Percentiles rank a stretch among this genome's conserved stretches.
These are phyloP conservation scores for Trametes villosa DNA, from an alignment of 768 basidiomycete species.

Conservation along the genomic window DNA sequence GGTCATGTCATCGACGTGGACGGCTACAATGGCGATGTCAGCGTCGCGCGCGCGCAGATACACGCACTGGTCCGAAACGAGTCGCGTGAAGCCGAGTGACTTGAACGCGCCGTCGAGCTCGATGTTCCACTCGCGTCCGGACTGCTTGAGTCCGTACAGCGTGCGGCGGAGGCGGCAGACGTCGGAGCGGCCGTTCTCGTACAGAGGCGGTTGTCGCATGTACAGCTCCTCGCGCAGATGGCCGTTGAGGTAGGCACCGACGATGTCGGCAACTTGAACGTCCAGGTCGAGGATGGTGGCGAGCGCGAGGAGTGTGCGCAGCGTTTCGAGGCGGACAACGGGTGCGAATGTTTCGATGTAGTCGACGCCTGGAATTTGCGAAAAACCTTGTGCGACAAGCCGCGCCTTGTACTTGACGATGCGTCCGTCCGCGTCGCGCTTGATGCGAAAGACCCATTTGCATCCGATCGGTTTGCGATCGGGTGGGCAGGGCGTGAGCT, in stretches of 20 bases:
- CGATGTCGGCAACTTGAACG: constrained; percentile 4
- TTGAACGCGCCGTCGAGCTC: neutral
- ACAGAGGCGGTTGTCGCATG: constrained; percentile 29
- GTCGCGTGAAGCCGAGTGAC: constrained; percentile 20
- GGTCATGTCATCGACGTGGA: constrained; percentile 23
- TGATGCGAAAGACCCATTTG: constrained; percentile 48
- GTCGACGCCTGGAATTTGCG: constrained; percentile 45
- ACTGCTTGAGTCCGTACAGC: constrained; percentile 28
- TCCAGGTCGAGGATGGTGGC: neutral
- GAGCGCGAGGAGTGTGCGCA: constrained; percentile 2
- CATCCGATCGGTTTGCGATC: constrained; percentile 38
- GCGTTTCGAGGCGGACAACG: constrained; percentile 2
- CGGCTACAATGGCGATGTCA: constrained; percentile 3
- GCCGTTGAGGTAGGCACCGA: constrained; percentile 26
- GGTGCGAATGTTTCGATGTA: constrained; percentile 35
- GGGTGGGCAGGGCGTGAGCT: constrained; percentile 27
- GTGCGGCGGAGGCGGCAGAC: neutral
- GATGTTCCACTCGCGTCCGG: constrained; percentile 21
- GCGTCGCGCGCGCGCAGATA: neutral
- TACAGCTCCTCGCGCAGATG: constrained; percentile 32
- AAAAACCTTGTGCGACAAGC: constrained; percentile 47
- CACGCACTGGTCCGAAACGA: constrained; percentile 7
- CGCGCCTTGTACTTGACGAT: constrained; percentile 46
- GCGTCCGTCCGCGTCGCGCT: constrained; percentile 41
- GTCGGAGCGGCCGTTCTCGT: neutral